Base-by-base conservation (phyloP, 148 eudicot genomes). In the Spergularia bocconei region DNA sequence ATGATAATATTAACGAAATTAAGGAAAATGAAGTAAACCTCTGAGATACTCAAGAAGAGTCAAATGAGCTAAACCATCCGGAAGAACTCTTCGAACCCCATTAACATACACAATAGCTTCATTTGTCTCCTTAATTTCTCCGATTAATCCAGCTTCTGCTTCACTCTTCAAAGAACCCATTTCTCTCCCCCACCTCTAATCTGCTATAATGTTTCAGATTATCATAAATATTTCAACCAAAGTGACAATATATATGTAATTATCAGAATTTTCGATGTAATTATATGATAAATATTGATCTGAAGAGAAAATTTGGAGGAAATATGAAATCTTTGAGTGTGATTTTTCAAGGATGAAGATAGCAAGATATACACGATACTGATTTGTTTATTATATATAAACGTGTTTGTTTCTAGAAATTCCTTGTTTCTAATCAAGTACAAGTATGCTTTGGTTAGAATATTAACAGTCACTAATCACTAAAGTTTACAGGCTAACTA, bases 31-130 rank as follows among this genome's bases (percentile, higher is more conserved):
- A 25, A 25, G 39, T 13, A 7, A 79, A 95, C 98, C 98, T 90
- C 98, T 75, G 63, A 95, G 98, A 80, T 89, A 92, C 79, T 95
- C 98, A 25, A 95, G 93, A 60, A 95, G 93, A 72, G 98, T 95
- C 63, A 90, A 60, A 77, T 95, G 96, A 78, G 98, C 98, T 75
- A 95, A 76, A 13, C 98, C 96, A 86, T 92, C 97, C n/a, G 96
- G 92, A 57, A 95, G 77, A 8, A 92, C 70, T 75, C 86, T 80
- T 21, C 92, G 92, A 71, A 89, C 92, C 11, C 98, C 97, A 82
- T 95, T 95, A 57, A 95, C 82, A 59, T 90, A 95, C 25, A 92
- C 25, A 23, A 95, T 83, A 36, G 93, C 85, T 79, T 95, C 97
- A 47, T 77, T 83, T 57, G 90, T 77, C 60, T 75, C 86, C 39